Percentiles rank a stretch among this genome's conserved stretches.
phyloP scores from a whole-genome alignment of 805 yeast genomes.

The Myxozyma neglecta region DNA sequence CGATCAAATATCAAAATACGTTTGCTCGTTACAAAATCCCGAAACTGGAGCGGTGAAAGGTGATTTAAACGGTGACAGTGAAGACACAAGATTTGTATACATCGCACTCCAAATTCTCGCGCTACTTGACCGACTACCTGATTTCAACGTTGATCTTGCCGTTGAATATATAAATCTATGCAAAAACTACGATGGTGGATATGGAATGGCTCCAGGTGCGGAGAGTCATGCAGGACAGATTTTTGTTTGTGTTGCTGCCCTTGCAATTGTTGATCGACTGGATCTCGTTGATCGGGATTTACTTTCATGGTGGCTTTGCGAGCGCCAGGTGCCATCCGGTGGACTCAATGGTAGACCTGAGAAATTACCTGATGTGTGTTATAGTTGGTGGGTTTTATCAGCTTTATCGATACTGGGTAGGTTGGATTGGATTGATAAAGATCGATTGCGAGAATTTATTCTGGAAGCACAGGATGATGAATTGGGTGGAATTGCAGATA shows the following conservation, averaged over 20 bases:
- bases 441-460: constrained; percentile 64
- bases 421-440: constrained; percentile 74
- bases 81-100: constrained; percentile 88
- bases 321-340: constrained; percentile 81
- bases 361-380: constrained; percentile 84
- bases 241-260: constrained; percentile 79
- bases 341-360: constrained; percentile 97
- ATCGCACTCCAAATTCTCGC: constrained; percentile 74
- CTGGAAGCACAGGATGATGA: constrained; percentile 61
- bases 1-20: no score
- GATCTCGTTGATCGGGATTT: constrained; percentile 47
- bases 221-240: constrained; percentile 94
- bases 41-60: constrained; percentile 56
- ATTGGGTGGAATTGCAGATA: constrained; percentile 87
- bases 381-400: constrained; percentile 88
- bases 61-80: constrained; percentile 77
- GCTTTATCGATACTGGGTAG: constrained; percentile 47
- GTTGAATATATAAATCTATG: constrained; percentile 65
- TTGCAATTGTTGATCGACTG: constrained; percentile 65
- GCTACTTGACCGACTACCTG: constrained; percentile 61
- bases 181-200: constrained; percentile 93
- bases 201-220: constrained; percentile 90
- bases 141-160: constrained; percentile 55
- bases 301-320: constrained; percentile 84
- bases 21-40: constrained; percentile 48